phyloP scores from a whole-genome alignment of 768 basidiomycete genomes.

The Calocera viscosa region DNA sequence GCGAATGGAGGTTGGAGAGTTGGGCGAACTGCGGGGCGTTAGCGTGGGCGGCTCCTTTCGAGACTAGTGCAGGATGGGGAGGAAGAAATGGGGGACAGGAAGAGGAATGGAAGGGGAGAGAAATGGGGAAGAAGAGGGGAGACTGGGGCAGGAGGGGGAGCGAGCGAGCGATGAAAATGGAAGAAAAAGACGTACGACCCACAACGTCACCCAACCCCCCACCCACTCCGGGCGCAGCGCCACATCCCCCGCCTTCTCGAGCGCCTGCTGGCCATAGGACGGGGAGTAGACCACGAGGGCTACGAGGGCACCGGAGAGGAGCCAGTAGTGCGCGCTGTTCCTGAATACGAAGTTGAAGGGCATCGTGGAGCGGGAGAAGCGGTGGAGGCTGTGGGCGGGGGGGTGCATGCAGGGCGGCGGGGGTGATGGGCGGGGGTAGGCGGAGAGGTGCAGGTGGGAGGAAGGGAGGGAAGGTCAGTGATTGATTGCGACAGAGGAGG shows the following conservation, averaged over 20 bases:
- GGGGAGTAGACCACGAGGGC: conserved; percentile 75
- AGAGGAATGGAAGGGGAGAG: too few relatives aligned
- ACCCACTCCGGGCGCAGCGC: conserved; percentile 59
- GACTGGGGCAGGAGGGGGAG: neutral
- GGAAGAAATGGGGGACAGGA: too few relatives aligned
- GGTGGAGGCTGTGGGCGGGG: conserved; percentile 53
- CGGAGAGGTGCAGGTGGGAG: neutral
- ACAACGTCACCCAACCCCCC: conserved; percentile 49
- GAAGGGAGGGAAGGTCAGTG: neutral
- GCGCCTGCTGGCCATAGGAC: conserved; percentile 52
- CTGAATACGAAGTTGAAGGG: conserved; percentile 56
- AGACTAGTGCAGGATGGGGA: too few relatives aligned
- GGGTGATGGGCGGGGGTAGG: neutral
- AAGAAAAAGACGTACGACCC: conserved; percentile 68
- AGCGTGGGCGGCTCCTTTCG: conserved; percentile 4
- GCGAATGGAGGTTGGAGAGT: conserved; percentile 71
- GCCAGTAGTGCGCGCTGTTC: conserved; percentile 83
- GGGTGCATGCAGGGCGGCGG: neutral
- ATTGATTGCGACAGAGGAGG: neutral
- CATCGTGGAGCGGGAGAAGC: conserved; percentile 93
- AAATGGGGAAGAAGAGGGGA: conserved; percentile 10
- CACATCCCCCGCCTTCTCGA: conserved; percentile 48
- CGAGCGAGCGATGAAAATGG: too few relatives aligned
- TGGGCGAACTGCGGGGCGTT: conserved; percentile 51
- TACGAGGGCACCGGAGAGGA: conserved; percentile 66